These are phyloP conservation scores for Heimioporus sp. DNA, from an alignment of 768 basidiomycete species.

Conservation along the genomic window DNA sequence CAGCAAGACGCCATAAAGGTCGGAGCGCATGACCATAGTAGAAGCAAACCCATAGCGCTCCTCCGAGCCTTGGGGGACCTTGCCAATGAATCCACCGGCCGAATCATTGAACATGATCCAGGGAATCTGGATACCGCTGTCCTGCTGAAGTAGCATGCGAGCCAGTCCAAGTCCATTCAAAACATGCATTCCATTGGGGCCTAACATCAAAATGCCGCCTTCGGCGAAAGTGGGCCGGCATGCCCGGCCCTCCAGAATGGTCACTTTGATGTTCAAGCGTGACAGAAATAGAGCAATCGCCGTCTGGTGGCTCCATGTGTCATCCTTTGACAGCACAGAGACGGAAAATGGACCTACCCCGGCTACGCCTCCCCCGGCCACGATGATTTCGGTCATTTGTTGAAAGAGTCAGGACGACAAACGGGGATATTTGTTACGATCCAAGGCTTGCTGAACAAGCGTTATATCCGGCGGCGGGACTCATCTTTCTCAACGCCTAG, in stretches of 20 bases:
- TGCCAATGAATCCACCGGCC: conserved; percentile 20
- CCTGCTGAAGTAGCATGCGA: conserved; percentile 19
- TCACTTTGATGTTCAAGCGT: conserved; percentile 13
- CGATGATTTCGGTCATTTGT: conserved; percentile 25
- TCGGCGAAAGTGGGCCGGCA: conserved; percentile 16
- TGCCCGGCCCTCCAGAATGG: conserved; percentile 23
- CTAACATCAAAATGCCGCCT: conserved; percentile 29
- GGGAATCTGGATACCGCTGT: conserved; percentile 18
- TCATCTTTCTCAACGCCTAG: no score
- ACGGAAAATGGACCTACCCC: conserved; percentile 19
- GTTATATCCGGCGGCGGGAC: conserved; percentile 5
- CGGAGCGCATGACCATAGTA: conserved; percentile 26
- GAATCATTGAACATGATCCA: conserved; percentile 22
- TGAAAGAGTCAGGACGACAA: not conserved
- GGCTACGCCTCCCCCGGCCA: conserved; percentile 27
- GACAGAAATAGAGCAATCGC: conserved; percentile 27
- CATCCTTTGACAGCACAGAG: not conserved
- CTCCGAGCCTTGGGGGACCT: conserved; percentile 24
- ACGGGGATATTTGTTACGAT: not conserved
- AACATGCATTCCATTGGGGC: conserved; percentile 29
- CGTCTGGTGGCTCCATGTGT: conserved; percentile 8
- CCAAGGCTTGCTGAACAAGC: not conserved
- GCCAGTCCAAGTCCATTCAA: conserved; percentile 26
- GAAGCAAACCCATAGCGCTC: conserved; percentile 29
- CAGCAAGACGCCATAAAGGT: conserved; percentile 31